Evolutionary conservation across 2,329 filamentous ascomycete genomes (phyloP), one percentile per base, ranked within the genome.

Genomic region (Aotearoamyces nothofagi): DNA sequence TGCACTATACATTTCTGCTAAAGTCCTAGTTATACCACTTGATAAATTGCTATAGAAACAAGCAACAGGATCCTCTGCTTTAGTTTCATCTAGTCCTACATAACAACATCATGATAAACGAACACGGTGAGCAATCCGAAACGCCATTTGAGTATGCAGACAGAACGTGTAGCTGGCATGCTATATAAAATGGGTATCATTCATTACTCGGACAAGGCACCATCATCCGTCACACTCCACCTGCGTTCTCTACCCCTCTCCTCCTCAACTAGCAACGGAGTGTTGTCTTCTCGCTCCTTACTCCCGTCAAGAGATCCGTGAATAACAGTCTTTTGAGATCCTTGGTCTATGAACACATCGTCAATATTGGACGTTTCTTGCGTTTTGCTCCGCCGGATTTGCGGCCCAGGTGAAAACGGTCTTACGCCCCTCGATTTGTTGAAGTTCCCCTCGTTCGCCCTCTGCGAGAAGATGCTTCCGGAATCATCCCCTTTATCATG

Each of bases 361-460:
- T 22, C n/a, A n/a, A n/a, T n/a, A n/a, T n/a, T n/a, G n/a, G n/a
- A n/a, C n/a, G n/a, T 14, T 16, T 35, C 32, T 16, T 24, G 17
- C 7, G 40, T 33, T 20, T 26, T 16, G 7, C 22, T 32, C 15
- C 33, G 31, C 11, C 37, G 31, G 25, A 35, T 31, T 3, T 8
- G 26, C 24, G 53, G 69, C 41, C 68, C 65, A 3, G 71, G 71
- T 10, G 66, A 71, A 40, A 76, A 76, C 0, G 69, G 69, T 17
- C 70, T 48, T 11, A 64, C 60, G 10, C 61, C 63, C 10, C 69
- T 53, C 9, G 63, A 56, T 27, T 60, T 56, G 46, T 66, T 68
- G 38, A 66, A 56, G 26, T 45, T 39, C 1, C 42, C 39, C 14
- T 33, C 35, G 12, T 28, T 39, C 10, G 39, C 40, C 9, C 39